Percentiles rank a stretch among this genome's conserved stretches.
Evolutionary conservation across 495 filamentous ascomycete genomes (phyloP).

Genomic region (Aspergillus heteromorphus): DNA sequence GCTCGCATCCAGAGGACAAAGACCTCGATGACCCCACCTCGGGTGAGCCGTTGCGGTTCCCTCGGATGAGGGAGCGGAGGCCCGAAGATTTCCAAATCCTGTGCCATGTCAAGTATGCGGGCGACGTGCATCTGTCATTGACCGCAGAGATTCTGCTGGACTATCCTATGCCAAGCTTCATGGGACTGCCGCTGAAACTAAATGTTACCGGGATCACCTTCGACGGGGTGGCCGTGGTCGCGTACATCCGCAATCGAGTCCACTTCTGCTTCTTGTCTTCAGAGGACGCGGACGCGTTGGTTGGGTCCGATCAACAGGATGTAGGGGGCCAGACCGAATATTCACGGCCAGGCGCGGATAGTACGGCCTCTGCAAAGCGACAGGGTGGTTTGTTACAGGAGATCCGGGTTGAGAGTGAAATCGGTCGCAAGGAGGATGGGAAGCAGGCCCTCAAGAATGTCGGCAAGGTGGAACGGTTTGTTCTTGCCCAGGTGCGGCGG

Average conservation of each 20-base stretch:
- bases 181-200: conserved; percentile 82
- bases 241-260: conserved; percentile 71
- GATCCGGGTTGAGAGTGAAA: conserved; percentile 94
- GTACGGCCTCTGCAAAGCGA: conserved; percentile 32
- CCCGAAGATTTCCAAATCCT: conserved; percentile 78
- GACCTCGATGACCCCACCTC: conserved; percentile 21
- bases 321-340: conserved; percentile 22
- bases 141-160: conserved; percentile 94
- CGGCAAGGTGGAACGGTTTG: conserved; percentile 95
- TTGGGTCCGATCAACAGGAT: conserved; percentile 50
- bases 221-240: conserved; percentile 86
- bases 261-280: conserved; percentile 90
- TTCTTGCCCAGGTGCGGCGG: conserved; percentile 89
- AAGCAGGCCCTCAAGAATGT: conserved; percentile 97
- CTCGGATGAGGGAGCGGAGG: conserved; percentile 36
- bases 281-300: conserved; percentile 70
- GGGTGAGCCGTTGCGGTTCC: conserved; percentile 22
- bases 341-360: conserved; percentile 12
- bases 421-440: conserved; percentile 81
- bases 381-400: conserved; percentile 78
- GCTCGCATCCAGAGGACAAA: conserved; percentile 10
- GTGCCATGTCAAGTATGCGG: conserved; percentile 80
- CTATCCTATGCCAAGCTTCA: conserved; percentile 96
- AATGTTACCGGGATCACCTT: conserved; percentile 93
- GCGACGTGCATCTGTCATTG: conserved; percentile 76